Conservation (phyloP, 1,284 basidiomycete species). For the Trametes polyzona region DNA sequence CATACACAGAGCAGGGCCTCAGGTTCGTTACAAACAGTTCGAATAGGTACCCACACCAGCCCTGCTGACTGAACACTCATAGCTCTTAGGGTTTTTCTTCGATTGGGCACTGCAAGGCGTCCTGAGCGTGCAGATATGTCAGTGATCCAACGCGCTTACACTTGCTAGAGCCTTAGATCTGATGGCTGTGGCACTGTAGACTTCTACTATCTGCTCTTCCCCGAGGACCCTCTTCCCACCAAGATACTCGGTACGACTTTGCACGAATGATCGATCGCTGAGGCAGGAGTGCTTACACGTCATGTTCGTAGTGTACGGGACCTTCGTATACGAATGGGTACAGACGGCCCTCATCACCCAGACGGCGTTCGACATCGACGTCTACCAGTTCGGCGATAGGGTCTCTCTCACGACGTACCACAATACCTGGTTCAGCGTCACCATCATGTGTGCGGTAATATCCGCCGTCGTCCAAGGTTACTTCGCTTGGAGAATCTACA, state of each 20-base stretch:
- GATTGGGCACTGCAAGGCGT: not conserved
- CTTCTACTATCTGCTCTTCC: constrained; percentile 12
- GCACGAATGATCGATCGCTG: not conserved
- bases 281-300: not conserved
- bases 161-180: not conserved
- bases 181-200: too few species aligned
- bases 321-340: constrained; percentile 18
- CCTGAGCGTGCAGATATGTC: not conserved
- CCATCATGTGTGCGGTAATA: constrained; percentile 25
- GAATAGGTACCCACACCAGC: too few species aligned
- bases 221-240: constrained; percentile 1
- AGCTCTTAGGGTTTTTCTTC: not conserved
- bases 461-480: constrained; percentile 24
- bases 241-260: constrained; percentile 4
- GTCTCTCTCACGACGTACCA: constrained; percentile 11
- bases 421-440: constrained; percentile 28
- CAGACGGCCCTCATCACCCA: constrained; percentile 24
- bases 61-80: too few species aligned
- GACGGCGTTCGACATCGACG: constrained; percentile 18
- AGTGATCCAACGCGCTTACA: not conserved
- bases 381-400: constrained; percentile 22
- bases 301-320: constrained; percentile 15
- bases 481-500: constrained; percentile 27
- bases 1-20: too few species aligned
- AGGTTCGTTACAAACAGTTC: too few species aligned